These are phyloP conservation scores for Yamadazyma diddensiae DNA, from an alignment of 1,139 yeast species.

Conservation along the genomic window DNA sequence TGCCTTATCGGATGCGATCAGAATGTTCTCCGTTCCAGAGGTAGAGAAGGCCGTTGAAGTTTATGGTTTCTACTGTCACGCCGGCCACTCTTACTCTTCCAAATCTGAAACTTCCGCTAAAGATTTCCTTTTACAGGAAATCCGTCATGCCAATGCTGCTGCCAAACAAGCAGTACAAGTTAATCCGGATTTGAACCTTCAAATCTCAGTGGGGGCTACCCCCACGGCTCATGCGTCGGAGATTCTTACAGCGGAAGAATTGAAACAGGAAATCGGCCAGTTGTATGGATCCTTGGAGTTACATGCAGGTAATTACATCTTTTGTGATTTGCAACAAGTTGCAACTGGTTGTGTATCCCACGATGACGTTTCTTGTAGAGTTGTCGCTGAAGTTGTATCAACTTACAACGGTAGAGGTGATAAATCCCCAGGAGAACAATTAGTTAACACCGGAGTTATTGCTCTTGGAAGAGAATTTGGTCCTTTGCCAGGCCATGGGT, in stretches of 20 bases:
- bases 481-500: conserved; percentile 50
- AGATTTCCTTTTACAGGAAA: conserved; percentile 49
- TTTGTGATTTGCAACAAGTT: conserved; percentile 73
- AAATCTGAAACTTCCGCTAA: conserved; percentile 47
- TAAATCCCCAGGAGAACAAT: conserved; percentile 53
- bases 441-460: conserved; percentile 72
- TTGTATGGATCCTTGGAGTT: conserved; percentile 55
- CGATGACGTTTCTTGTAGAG: conserved; percentile 51
- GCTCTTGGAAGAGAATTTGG: conserved; percentile 66
- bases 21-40: conserved; percentile 19
- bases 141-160: conserved; percentile 55
- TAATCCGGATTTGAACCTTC: conserved; percentile 27
- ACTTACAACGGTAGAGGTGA: conserved; percentile 52
- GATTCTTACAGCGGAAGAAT: conserved; percentile 19
- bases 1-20: conserved; percentile 27
- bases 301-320: conserved; percentile 77
- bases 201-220: conserved; percentile 71
- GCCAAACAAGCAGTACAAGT: conserved; percentile 29
- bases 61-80: conserved; percentile 75
- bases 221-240: conserved; percentile 73
- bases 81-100: conserved; percentile 70
- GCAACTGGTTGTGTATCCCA: conserved; percentile 57
- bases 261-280: conserved; percentile 20
- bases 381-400: conserved; percentile 64
- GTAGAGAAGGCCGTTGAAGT: conserved; percentile 34